These are phyloP conservation scores for Drosera capensis DNA, from an alignment of 148 eudicot species.

Conservation along the genomic window DNA sequence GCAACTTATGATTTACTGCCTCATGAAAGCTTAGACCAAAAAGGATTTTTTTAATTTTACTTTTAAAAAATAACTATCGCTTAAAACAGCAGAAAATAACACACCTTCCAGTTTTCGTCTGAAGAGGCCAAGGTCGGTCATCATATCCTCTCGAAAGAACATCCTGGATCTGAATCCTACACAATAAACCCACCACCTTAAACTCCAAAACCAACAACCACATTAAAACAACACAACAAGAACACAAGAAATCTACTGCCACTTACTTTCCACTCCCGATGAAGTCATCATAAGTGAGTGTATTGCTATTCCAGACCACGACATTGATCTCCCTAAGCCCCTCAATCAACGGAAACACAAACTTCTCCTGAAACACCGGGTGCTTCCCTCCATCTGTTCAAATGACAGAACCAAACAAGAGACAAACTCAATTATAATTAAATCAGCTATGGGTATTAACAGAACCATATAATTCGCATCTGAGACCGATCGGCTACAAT, in stretches of 20 bases:
- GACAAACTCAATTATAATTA: conserved; percentile 4
- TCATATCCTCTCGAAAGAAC: conserved; percentile 65
- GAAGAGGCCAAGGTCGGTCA: conserved; percentile 72
- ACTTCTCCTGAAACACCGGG: conserved; percentile 89
- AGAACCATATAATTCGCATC: not conserved
- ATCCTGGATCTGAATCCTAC: conserved; percentile 60
- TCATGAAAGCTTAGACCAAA: no score
- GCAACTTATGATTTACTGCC: no score
- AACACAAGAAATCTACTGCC: conserved; percentile 1
- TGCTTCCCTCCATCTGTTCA: conserved; percentile 75
- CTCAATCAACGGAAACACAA: conserved; percentile 56
- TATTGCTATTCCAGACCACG: conserved; percentile 83
- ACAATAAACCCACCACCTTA: conserved; percentile 4
- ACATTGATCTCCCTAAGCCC: conserved; percentile 60
- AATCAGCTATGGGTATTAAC: conserved; percentile 2
- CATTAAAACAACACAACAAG: conserved; percentile 2
- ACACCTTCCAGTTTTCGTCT: conserved; percentile 73
- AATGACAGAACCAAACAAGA: conserved; percentile 1
- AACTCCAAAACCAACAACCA: not conserved
- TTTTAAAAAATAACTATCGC: no score
- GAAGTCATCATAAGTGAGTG: conserved; percentile 51
- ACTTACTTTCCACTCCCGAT: conserved; percentile 91
- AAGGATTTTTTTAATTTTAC: no score
- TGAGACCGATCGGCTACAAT: no score
- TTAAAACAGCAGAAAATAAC: not conserved